phyloP scores from a whole-genome alignment of 2,329 filamentous ascomycete species.

The Aspergillus nomiae region DNA sequence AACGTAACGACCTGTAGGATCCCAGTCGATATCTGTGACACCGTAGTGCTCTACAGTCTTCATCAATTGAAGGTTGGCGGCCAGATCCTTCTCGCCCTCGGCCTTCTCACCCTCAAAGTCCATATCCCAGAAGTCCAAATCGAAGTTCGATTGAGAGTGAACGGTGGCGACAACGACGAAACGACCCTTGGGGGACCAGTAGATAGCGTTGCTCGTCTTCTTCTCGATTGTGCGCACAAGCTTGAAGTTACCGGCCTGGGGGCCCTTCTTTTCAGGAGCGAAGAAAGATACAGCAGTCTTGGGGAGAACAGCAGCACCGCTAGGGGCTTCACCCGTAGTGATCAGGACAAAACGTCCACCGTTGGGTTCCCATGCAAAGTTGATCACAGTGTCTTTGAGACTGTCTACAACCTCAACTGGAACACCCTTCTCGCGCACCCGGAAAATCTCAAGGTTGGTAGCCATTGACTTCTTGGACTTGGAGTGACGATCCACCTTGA shows the following conservation, averaged over 20 bases:
- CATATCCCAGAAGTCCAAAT: slow-evolving; percentile 96
- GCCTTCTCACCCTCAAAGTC: slow-evolving; percentile 98
- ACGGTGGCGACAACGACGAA: slow-evolving; percentile 96
- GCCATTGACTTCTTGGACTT: slow-evolving; percentile 98
- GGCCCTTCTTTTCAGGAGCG: slow-evolving; percentile 93
- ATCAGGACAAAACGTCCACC: slow-evolving; percentile 97
- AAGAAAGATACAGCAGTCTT: slow-evolving; percentile 97
- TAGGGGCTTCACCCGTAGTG: slow-evolving; percentile 81
- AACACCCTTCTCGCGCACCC: slow-evolving; percentile 94
- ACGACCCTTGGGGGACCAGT: slow-evolving; percentile 95
- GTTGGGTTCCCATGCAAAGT: slow-evolving; percentile 99
- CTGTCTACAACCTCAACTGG: slow-evolving; percentile 97
- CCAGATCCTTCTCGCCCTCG: slow-evolving; percentile 89
- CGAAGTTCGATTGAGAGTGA: slow-evolving; percentile 87
- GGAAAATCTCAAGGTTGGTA: slow-evolving; percentile 98
- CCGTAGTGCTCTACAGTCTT: slow-evolving; percentile 94
- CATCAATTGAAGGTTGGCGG: slow-evolving; percentile 93
- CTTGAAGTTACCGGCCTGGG: slow-evolving; percentile 87
- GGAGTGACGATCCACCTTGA: slow-evolving; percentile 98
- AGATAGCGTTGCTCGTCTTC: slow-evolving; percentile 99
- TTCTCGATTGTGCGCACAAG: slow-evolving; percentile 93
- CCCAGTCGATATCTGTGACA: slow-evolving; percentile 97
- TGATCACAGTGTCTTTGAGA: slow-evolving; percentile 98
- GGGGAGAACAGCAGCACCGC: slow-evolving; percentile 77
- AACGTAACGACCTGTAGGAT: slow-evolving; percentile 91